Evolutionary conservation across 768 basidiomycete species (phyloP).

Genomic region (Cystoderma amianthinum): DNA sequence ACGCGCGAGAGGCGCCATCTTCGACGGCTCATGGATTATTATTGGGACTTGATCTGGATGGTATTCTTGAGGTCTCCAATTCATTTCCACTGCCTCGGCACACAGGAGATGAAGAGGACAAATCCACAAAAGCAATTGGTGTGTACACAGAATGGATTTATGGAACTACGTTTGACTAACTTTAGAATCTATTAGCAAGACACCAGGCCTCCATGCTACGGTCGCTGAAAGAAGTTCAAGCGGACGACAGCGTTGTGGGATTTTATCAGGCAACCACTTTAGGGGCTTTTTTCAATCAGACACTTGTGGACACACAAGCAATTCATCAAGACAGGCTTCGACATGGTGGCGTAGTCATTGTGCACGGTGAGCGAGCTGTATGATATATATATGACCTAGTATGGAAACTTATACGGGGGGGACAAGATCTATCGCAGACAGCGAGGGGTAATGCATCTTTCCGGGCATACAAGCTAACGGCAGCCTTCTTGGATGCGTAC

Average conservation of each 20-base stretch:
- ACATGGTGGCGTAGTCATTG: slow-evolving; percentile 79
- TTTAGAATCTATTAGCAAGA: slow-evolving; percentile 39
- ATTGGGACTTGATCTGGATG: slow-evolving; percentile 89
- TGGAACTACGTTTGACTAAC: slow-evolving; percentile 4
- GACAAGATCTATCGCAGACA: slow-evolving; percentile 67
- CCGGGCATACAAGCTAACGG: slow-evolving; percentile 81
- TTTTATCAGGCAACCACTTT: slow-evolving; percentile 89
- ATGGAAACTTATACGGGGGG: neutral
- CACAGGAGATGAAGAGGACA: slow-evolving; percentile 72
- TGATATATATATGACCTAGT: too few relatives aligned
- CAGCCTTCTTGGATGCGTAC: slow-evolving; percentile 74
- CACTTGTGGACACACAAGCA: slow-evolving; percentile 74
- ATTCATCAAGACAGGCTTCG: slow-evolving; percentile 81
- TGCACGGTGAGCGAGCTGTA: slow-evolving; percentile 79
- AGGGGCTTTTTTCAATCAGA: slow-evolving; percentile 81
- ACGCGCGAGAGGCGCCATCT: slow-evolving; percentile 71
- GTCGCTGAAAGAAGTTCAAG: slow-evolving; percentile 84
- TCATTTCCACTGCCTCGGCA: slow-evolving; percentile 80
- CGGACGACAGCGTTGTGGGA: slow-evolving; percentile 87
- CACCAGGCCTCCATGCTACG: slow-evolving; percentile 84
- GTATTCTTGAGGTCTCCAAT: slow-evolving; percentile 85
- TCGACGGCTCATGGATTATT: slow-evolving; percentile 79
- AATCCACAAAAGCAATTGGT: slow-evolving; percentile 73
- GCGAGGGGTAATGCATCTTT: slow-evolving; percentile 82
- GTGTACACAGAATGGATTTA: slow-evolving; percentile 16